phyloP scores from a whole-genome alignment of 2,329 filamentous ascomycete genomes.

The Fusarium hostae region DNA sequence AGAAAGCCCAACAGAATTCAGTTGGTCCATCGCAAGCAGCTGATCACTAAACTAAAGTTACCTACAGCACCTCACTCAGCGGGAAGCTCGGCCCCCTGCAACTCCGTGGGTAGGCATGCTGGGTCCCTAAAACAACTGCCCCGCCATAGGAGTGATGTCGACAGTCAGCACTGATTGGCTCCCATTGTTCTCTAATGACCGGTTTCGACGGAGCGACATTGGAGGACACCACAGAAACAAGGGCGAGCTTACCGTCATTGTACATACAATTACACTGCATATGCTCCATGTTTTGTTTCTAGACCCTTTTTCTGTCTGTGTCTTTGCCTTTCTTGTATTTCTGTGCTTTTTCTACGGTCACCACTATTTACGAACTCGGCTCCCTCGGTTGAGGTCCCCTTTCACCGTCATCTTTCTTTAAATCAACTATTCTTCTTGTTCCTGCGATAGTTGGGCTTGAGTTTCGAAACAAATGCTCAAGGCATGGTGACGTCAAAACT shows the following conservation, averaged over 20 bases:
- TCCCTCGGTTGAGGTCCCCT: conserved; percentile 24
- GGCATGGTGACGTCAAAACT: conserved; percentile 45
- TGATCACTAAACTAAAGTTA: conserved; percentile 5
- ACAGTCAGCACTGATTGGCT: conserved; percentile 28
- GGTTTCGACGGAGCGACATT: conserved; percentile 33
- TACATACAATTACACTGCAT: conserved; percentile 27
- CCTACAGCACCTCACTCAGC: background rate
- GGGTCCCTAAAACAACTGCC: conserved; percentile 28
- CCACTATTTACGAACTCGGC: conserved; percentile 10
- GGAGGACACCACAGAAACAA: conserved; percentile 18
- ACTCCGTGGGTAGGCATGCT: background rate
- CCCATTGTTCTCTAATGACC: conserved; percentile 1
- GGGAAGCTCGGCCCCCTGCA: background rate
- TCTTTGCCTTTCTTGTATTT: conserved; percentile 6
- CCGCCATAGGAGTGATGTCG: conserved; percentile 35
- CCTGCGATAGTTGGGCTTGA: background rate
- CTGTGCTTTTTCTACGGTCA: conserved; percentile 8
- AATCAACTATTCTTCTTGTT: background rate
- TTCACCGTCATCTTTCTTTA: background rate
- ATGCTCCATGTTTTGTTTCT: conserved; percentile 21
- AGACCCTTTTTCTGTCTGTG: conserved; percentile 33
- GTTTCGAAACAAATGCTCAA: conserved; percentile 12
- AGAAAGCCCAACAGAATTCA: conserved; percentile 24
- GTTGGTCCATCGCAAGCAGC: conserved; percentile 11
- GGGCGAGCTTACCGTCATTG: conserved; percentile 43